Percentiles rank a stretch among this genome's conserved stretches.
Conservation (phyloP, 768 basidiomycete genomes). For the Calocybe gangraenosa region DNA sequence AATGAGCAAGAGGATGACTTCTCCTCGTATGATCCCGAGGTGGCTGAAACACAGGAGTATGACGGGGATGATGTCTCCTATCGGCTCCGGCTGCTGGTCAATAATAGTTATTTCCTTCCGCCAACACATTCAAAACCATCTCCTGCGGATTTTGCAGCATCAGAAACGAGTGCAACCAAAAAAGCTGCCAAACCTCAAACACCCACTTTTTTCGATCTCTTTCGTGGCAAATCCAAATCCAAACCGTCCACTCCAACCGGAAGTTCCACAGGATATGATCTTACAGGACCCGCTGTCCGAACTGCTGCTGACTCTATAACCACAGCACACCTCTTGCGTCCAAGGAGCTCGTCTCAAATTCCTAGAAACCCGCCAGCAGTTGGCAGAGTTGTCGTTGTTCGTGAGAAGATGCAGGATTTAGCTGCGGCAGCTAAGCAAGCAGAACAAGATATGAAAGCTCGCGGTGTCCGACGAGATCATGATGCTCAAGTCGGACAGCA, state of each 20-base stretch:
- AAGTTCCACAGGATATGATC: constrained; percentile 29
- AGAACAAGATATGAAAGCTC: constrained; percentile 64
- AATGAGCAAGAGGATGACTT: constrained; percentile 37
- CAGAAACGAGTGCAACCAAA: constrained; percentile 38
- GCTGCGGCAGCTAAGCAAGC: constrained; percentile 68
- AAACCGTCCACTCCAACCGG: constrained; percentile 53
- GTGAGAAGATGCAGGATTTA: constrained; percentile 76
- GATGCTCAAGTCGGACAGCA: constrained; percentile 34
- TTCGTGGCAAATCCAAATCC: constrained; percentile 65
- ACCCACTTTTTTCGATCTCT: constrained; percentile 67
- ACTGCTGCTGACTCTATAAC: constrained; percentile 66
- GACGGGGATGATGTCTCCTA: constrained; percentile 80
- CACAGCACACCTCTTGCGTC: constrained; percentile 29
- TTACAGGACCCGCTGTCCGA: constrained; percentile 45
- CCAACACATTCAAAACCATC: constrained; percentile 84
- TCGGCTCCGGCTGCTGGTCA: constrained; percentile 77
- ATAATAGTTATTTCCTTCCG: constrained; percentile 86
- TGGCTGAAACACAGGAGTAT: constrained; percentile 45
- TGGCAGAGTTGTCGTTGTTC: constrained; percentile 75
- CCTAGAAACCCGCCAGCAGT: constrained; percentile 31
- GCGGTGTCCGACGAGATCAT: constrained; percentile 44
- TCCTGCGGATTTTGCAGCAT: constrained; percentile 53
- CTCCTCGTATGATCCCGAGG: constrained; percentile 46
- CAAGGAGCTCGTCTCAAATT: constrained; percentile 31
- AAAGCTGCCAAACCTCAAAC: constrained; percentile 36